phyloP scores from a whole-genome alignment of 306 rosid genomes.

The Cucumis sativus region Cucumber_9930_V3 NC_026655.2:1097001-1097500 shows the following conservation, averaged over 20 bases:
- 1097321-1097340: constrained; percentile 39
- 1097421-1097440: constrained; percentile 29
- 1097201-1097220: constrained; percentile 25
- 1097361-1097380: constrained; percentile 55
- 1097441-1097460: constrained; percentile 37
- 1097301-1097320: constrained; percentile 44
- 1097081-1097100: constrained; percentile 30
- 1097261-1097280: constrained; percentile 45
- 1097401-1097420: constrained; percentile 42
- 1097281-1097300: constrained; percentile 44
- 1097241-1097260: constrained; percentile 38
- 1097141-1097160: constrained; percentile 37
- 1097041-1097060: constrained; percentile 37
- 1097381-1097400: constrained; percentile 39
- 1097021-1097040: constrained; percentile 42
- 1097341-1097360: constrained; percentile 66
- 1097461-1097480: constrained; percentile 23
- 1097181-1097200: constrained; percentile 37
- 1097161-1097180: constrained; percentile 29
- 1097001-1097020: constrained; percentile 63
- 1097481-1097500: constrained; percentile 34
- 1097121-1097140: constrained; percentile 31
- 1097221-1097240: constrained; percentile 36
- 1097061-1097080: constrained; percentile 28
- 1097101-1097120: constrained; percentile 31